Conservation (phyloP, 169 alveolate species). For the Amoebophrya sp. region DNA sequence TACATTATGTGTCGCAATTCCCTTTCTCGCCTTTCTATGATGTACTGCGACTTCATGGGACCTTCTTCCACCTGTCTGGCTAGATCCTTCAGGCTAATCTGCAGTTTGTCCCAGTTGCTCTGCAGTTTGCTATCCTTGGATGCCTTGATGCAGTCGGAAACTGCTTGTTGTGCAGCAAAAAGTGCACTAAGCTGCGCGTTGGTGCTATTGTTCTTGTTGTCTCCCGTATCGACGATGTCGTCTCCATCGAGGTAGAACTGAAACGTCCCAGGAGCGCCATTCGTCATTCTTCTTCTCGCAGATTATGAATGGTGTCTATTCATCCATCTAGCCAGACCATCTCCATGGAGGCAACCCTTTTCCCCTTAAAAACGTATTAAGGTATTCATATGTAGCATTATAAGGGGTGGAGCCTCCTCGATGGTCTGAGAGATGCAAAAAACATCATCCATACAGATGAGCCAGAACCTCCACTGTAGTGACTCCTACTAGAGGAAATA, state of each 20-base stretch:
- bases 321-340: too few species aligned
- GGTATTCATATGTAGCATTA: too few species aligned
- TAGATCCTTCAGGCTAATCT: background rate
- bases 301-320: too few species aligned
- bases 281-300: too few species aligned
- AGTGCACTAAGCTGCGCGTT: background rate
- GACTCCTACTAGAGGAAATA: too few species aligned
- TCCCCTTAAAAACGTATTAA: too few species aligned
- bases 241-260: constrained; percentile 7
- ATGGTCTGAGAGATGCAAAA: too few species aligned
- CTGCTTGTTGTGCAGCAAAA: background rate
- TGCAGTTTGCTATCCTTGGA: background rate
- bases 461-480: too few species aligned
- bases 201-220: background rate
- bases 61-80: background rate
- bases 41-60: background rate
- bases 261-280: background rate
- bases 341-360: too few species aligned
- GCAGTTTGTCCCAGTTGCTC: background rate
- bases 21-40: background rate
- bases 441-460: too few species aligned
- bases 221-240: background rate
- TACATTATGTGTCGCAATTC: background rate
- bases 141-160: background rate
- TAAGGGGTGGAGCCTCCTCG: too few species aligned